Evolutionary conservation across 2,329 filamentous ascomycete genomes (phyloP), one percentile per base, ranked within the genome.

Genomic region (Delphinella strobiligena): DNA sequence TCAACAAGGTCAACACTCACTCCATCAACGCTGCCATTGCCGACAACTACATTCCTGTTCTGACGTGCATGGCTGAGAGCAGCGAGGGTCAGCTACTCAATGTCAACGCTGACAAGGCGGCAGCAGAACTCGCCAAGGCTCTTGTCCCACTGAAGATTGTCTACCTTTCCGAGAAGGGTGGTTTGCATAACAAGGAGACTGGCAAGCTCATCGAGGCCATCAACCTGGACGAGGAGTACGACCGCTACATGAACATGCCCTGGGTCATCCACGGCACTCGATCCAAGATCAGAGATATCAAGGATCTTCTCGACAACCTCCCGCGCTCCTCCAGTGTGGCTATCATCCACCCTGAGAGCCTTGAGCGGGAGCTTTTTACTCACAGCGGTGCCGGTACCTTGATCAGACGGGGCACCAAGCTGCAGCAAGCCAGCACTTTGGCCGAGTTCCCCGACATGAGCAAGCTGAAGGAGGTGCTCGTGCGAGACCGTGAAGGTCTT

Each of bases 141-240:
- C 69, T 98, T 39, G 80, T 96, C 63, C 91, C 91, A 18, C 68
- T 96, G 54, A 98, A 98, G 76, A 89, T 96, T 45, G 88, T 98
- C 44, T 98, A 95, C 60, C 72, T 96, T n/a, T 93, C 87, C 4
- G 91, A 98, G 67, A 96, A 96, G 72, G 91, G 91, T 36, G 91
- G 89, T 5, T 67, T 98, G 24, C 93, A 94, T 64, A 86, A 96
- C 58, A 88, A 87, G 44, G 84, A 93, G 47, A 84, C 80, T n/a
- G 82, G 82, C 43, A 81, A 89, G 68, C 93, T 94, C 68, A 96
- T 96, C 55, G 94, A 89, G 4, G 84, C 82, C 44, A 96, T 96
- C 65, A 96, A 96, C 66, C 71, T 98, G 42, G 91, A 98, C 57
- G 88, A 93, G 63, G 91, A 98, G 65, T 96, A 84, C 54, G 86